These are phyloP conservation scores for Mrakia blollopis DNA, from an alignment of 768 basidiomycete species.

Conservation along the genomic window DNA sequence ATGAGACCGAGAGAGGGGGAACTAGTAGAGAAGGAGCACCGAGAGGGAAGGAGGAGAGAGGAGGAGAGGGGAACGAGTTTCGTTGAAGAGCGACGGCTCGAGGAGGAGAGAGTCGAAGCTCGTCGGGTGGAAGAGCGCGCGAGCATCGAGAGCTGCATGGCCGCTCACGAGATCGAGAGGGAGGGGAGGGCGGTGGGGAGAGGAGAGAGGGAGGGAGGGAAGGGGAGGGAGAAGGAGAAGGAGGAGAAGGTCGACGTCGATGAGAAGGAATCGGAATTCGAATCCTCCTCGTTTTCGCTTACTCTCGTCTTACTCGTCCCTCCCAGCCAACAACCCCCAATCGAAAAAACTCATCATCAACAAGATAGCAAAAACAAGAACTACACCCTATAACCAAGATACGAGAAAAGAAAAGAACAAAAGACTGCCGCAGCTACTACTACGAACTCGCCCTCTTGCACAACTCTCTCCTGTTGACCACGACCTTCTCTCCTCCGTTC, in stretches of 20 bases:
- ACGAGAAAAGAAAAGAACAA: background rate
- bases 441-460: slow-evolving; percentile 34
- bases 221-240: background rate
- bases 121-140: background rate
- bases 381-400: background rate
- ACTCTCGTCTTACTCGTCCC: too few relatives aligned
- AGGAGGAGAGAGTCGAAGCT: background rate
- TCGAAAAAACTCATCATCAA: background rate
- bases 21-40: background rate
- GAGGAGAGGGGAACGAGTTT: background rate
- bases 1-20: background rate
- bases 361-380: background rate
- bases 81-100: background rate
- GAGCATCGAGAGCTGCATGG: slow-evolving; percentile 14
- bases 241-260: background rate
- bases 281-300: too few relatives aligned
- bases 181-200: background rate
- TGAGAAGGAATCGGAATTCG: background rate
- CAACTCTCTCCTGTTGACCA: slow-evolving; percentile 37
- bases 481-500: slow-evolving; percentile 35
- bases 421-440: background rate
- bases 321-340: background rate
- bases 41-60: background rate
- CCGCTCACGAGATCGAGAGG: background rate
- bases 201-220: background rate